phyloP scores from a whole-genome alignment of 2,329 filamentous ascomycete species.

The Claviceps sp. region DNA sequence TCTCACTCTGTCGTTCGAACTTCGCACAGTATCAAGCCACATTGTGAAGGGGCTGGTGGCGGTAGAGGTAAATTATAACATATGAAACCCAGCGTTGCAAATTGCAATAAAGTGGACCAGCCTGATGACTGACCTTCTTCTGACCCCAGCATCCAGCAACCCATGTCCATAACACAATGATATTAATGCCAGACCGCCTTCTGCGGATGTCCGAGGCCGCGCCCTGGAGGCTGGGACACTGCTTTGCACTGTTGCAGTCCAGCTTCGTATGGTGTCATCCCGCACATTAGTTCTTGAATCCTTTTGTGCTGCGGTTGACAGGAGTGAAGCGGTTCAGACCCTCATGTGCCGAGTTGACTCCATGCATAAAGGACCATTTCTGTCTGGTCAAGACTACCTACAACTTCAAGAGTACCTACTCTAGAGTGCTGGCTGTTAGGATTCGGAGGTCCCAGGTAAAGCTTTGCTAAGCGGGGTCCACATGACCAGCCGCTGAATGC shows the following conservation, averaged over 20 bases:
- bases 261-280: background rate
- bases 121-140: background rate
- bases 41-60: constrained; percentile 1
- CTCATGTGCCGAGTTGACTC: too few relatives aligned
- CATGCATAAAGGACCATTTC: too few relatives aligned
- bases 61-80: background rate
- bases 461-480: too few relatives aligned
- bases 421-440: too few relatives aligned
- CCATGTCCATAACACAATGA: background rate
- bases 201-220: background rate
- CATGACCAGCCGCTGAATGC: too few relatives aligned
- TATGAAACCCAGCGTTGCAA: too few relatives aligned
- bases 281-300: too few relatives aligned
- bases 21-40: background rate
- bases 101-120: background rate
- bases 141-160: background rate
- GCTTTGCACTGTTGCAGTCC: background rate
- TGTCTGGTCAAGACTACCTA: too few relatives aligned
- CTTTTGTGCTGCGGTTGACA: too few relatives aligned
- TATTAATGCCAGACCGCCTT: background rate
- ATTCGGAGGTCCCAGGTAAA: too few relatives aligned
- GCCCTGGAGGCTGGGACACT: background rate
- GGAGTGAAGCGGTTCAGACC: too few relatives aligned
- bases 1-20: background rate
- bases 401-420: too few relatives aligned